Percentiles rank a stretch among this genome's conserved stretches.
These are phyloP conservation scores for Gynochthodes officinalis DNA, from an alignment of 257 asterid genomes.

Conservation along the genomic window DNA sequence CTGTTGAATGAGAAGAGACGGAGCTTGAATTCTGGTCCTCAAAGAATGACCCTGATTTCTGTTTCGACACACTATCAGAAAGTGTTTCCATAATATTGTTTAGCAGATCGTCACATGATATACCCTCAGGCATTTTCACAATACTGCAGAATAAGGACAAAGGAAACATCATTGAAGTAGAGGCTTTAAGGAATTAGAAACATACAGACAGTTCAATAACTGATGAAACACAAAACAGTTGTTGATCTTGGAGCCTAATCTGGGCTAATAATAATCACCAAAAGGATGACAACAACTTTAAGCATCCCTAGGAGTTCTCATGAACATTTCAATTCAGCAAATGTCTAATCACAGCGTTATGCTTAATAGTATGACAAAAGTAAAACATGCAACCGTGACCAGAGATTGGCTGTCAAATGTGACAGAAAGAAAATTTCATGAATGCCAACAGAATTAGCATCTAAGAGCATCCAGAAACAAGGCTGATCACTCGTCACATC, in stretches of 20 bases:
- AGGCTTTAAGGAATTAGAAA: not conserved
- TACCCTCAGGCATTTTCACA: constrained; percentile 70
- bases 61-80: constrained; percentile 50
- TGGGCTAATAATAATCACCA: not conserved
- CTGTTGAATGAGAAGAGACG: constrained; percentile 41
- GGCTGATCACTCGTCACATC: not conserved
- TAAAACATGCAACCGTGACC: not conserved
- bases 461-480: not conserved
- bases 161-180: not conserved
- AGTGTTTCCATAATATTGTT: constrained; percentile 59
- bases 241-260: not conserved
- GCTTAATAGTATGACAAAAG: not conserved
- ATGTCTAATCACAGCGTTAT: not conserved
- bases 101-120: constrained; percentile 58
- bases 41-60: constrained; percentile 47
- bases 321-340: not conserved
- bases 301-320: not conserved
- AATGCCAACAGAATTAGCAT: not conserved
- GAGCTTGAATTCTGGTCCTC: constrained; percentile 46
- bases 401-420: not conserved
- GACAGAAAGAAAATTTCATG: not conserved
- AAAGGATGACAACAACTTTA: not conserved
- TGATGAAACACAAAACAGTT: not conserved
- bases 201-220: not conserved
- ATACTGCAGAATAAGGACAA: constrained; percentile 2